Evolutionary conservation across 164 flowering plant genomes (phyloP), one percentile per base, ranked within the genome.

Genomic region (Saururus chinensis): DNA sequence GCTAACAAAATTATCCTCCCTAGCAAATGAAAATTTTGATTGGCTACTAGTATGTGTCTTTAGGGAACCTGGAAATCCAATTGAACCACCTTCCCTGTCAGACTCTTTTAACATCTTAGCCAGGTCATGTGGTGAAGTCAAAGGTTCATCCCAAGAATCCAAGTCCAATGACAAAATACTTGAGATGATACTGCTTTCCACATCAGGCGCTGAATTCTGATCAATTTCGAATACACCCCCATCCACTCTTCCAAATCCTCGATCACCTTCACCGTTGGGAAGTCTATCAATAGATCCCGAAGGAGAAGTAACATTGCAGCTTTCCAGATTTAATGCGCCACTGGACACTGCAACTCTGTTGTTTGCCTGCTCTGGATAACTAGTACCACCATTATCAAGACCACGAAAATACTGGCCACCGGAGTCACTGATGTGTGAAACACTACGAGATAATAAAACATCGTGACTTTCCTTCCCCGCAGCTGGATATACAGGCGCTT

Each of bases 111-210:
- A 66, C 60, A 80, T 69, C 52, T 68, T 74, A 19, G 74, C 69
- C 10, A 80, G 60, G 70, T 64, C 64, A 41, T 61, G 70, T 55
- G 75, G 71, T 17, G 75, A 72, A 25, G 65, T 53, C 59, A 76
- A 67, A 9, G 84, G 68, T 60, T 80, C 78, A 63, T 80, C 84
- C 74, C 76, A 71, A 0, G 69, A 57, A 74, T 80, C 81, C 0
- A 78, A 65, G 26, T 76, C 84, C 73, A 80, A 24, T 8, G 86
- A 79, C 71, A 84, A 66, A n/a, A 84, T 82, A 67, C 76, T 69
- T 17, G 83, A 77, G 20, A 84, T 80, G 45, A 82, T 80, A 70
- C 78, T 77, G 72, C 75, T 80, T 65, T 82, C 84, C 4, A 81
- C 74, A 64, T 78, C 77, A 40, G 62, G 57, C 40, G 66, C 55